Evolutionary conservation across 495 filamentous ascomycete species (phyloP).

Genomic region (Tuber calosporum): DNA sequence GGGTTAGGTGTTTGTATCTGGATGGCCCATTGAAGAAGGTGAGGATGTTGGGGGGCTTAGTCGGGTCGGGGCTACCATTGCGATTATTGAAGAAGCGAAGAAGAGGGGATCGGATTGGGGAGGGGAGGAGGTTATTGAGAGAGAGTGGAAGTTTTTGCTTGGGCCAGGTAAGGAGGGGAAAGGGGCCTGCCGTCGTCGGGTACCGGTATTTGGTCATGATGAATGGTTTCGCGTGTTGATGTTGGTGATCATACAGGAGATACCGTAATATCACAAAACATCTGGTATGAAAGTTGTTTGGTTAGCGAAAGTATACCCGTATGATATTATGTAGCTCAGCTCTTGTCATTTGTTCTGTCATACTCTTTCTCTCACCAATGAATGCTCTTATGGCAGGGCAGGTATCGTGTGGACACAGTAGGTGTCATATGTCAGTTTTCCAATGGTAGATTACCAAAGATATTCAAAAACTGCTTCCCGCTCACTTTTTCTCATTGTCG

Average conservation of each 20-base stretch:
- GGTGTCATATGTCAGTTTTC: background rate
- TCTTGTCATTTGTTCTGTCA: background rate
- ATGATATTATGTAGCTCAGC: no score
- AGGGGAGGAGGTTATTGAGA: conserved; percentile 41
- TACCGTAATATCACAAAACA: no score
- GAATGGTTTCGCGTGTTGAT: conserved; percentile 1
- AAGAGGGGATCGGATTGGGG: conserved; percentile 49
- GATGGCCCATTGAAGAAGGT: conserved; percentile 47
- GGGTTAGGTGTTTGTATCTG: conserved; percentile 48
- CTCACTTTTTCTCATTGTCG: background rate
- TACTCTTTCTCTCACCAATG: background rate
- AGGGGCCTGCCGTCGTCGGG: background rate
- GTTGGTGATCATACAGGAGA: background rate
- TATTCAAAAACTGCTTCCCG: background rate
- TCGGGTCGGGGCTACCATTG: conserved; percentile 51
- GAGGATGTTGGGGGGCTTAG: conserved; percentile 44
- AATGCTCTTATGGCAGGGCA: background rate
- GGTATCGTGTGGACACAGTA: background rate
- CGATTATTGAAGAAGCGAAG: conserved; percentile 52
- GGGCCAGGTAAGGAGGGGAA: background rate
- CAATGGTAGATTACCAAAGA: background rate
- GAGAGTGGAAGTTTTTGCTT: conserved; percentile 37
- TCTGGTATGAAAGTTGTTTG: background rate
- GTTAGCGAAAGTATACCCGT: background rate
- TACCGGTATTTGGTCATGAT: background rate